Base-by-base conservation (phyloP, 2,329 filamentous ascomycete species). In the Fusarium coffeatum region DNA sequence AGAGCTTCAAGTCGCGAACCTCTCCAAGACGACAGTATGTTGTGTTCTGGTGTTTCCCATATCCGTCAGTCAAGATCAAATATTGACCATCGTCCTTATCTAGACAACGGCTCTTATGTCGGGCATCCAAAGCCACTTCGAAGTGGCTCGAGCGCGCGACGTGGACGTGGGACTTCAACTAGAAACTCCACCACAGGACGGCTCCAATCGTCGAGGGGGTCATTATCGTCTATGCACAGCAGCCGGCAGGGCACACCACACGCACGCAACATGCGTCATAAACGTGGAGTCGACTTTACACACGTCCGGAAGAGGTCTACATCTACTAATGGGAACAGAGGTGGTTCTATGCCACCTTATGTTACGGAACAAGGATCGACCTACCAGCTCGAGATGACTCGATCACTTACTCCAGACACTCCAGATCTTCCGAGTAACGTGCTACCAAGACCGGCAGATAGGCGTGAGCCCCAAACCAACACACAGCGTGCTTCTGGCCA, bases 1-100 rank as follows among this genome's bases (percentile, higher is more conserved):
- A 45, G 40, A 32, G 59, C 42, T 3, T 87, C 84, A 0, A 96
- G 91, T 78, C 97, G 97, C 73, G 94, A 97, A 77, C 93, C 94
- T 0, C 97, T 92, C 78, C 88, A 92, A 74, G 89, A 92, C 7
- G 93, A 91, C 5, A 85, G 86, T 9, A 78, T 83, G 50, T 78
- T 79, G 40, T 79, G 82, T 37, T 75, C 77, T 10, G 75, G 73
- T 37, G 77, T 82, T 25, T 80, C 83, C 1, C 85, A 88, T 53
- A 84, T 83, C 10, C 87, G 89, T 64, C 89, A 89, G 72, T 86
- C 90, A 30, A 92, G 89, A 72, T 87, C 94, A 54, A 89, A 88
- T 0, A 84, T 96, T 49, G 90, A 93, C 74, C 87, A 89, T 25
- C 82, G 84, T 58, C 77, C 76, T 64, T 66, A 83, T 61, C 72